Evolutionary conservation across 495 filamentous ascomycete species (phyloP).

Genomic region (Usnea hakonensis): DNA sequence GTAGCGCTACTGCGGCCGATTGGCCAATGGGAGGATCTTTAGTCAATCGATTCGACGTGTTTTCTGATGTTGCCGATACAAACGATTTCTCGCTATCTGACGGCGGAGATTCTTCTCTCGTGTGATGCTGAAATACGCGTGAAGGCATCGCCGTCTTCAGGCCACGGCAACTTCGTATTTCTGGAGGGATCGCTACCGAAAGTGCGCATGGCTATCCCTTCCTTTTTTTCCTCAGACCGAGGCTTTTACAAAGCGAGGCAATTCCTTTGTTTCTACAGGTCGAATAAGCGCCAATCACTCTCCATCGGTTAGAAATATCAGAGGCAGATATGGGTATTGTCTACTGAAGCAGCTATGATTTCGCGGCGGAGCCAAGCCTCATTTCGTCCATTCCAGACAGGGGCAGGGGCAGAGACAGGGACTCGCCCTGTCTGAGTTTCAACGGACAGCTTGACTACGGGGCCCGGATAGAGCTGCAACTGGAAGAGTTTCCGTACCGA

Average conservation of each 20-base stretch:
- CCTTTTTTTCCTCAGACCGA: not conserved
- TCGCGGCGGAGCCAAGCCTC: not conserved
- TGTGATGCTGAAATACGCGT: conserved; percentile 8
- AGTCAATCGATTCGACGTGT: conserved; percentile 7
- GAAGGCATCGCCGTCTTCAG: conserved; percentile 11
- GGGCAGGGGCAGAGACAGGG: not conserved
- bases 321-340: not conserved
- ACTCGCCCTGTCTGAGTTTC: not conserved
- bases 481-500: not conserved
- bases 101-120: conserved; percentile 11
- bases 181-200: not conserved
- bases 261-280: not conserved
- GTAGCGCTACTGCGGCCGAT: conserved; percentile 5
- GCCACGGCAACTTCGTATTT: not conserved
- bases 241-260: not conserved
- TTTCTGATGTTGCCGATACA: conserved; percentile 21
- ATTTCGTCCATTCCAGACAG: not conserved
- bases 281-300: not conserved
- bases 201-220: not conserved
- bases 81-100: conserved; percentile 21
- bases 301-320: too few species aligned
- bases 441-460: too few species aligned
- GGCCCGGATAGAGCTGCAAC: not conserved
- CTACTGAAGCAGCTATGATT: not conserved
- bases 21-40: conserved; percentile 12